Evolutionary conservation across 169 alveolate genomes (phyloP).

Genomic region (Eimeria maxima): DNA sequence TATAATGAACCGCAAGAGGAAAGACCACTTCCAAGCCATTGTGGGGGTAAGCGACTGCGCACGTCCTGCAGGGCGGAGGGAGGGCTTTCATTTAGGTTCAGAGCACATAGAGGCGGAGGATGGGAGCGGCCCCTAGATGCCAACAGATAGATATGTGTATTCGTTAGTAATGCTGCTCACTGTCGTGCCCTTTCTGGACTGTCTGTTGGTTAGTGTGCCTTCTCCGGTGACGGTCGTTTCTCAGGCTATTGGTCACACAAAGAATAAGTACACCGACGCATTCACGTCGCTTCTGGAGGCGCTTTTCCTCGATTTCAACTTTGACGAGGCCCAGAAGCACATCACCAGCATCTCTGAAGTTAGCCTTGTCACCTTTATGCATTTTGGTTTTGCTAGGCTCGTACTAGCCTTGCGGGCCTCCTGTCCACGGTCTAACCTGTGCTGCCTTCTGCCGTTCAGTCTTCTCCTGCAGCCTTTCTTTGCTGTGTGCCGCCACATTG

Average conservation of each 20-base stretch:
- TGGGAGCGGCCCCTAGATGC: not conserved
- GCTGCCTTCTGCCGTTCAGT: not conserved
- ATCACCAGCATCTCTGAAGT: slow-evolving; percentile 88
- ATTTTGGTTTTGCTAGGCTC: not conserved
- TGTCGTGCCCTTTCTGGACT: not conserved
- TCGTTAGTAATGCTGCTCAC: not conserved
- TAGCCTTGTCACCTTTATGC: not conserved
- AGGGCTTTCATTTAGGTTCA: not conserved
- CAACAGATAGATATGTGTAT: not conserved
- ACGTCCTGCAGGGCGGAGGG: not conserved
- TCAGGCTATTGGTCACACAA: slow-evolving; percentile 87
- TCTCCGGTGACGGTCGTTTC: not conserved
- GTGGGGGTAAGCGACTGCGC: slow-evolving; percentile 67
- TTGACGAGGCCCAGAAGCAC: slow-evolving; percentile 93
- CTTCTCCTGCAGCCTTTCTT: not conserved
- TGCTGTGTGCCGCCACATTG: not conserved
- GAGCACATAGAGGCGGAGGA: not conserved
- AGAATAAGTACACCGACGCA: slow-evolving; percentile 91
- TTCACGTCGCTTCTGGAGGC: slow-evolving; percentile 94
- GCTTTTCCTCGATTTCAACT: slow-evolving; percentile 92
- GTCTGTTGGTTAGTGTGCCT: not conserved
- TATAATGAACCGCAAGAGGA: slow-evolving; percentile 81
- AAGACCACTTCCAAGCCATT: slow-evolving; percentile 81
- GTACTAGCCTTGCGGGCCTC: not conserved
- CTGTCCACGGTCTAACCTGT: not conserved